Base-by-base conservation (phyloP, 768 basidiomycete genomes). In the Aureoboletus auriporus region DNA sequence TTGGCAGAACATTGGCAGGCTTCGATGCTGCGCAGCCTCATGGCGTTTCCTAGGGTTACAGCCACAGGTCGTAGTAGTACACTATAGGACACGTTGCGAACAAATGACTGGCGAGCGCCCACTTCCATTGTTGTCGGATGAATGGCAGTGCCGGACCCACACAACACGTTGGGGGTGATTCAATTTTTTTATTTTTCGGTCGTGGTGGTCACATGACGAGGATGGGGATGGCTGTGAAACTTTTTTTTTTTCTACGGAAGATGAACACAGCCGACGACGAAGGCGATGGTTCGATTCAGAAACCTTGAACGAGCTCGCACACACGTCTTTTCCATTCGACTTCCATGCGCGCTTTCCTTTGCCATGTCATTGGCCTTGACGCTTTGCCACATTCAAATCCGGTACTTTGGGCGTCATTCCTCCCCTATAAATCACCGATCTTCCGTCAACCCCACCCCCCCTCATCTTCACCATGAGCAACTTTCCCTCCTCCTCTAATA, bases 11-110 rank as follows among this genome's bases (percentile, higher is more conserved):
- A 5, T 46, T 63, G 62, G 60, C 56, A 53, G 36, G 46, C 47
- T 49, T 44, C 63, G 54, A 56, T 42, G 13, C 4, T 30, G 29
- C 26, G 46, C 33, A 26, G 50, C 55, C 55, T 51, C 60, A 33
- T 59, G 60, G 7, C 9, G 13, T 16, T 56, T 59, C 46, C 44
- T 65, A 65, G 53, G 53, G 17, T 44, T 38, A 63, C 57, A 53
- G 62, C 62, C 62, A 56, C 59, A n/a, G 14, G 16, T 7, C 20
- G 20, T 23, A 23, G 20, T 23, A 2, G 20, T 23, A 23, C 20
- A 23, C 20, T 23, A 23, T 23, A 23, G 20, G 20, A 23, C 33
- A 33, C 33, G 33, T 33, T 33, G 33, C 33, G 14, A 33, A 33
- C 33, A 13, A 33, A 33, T 14, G 33, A 33, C 12, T 33, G 33